Conservation (phyloP, 2,329 filamentous ascomycete species). For the Colletotrichum agaves region DNA sequence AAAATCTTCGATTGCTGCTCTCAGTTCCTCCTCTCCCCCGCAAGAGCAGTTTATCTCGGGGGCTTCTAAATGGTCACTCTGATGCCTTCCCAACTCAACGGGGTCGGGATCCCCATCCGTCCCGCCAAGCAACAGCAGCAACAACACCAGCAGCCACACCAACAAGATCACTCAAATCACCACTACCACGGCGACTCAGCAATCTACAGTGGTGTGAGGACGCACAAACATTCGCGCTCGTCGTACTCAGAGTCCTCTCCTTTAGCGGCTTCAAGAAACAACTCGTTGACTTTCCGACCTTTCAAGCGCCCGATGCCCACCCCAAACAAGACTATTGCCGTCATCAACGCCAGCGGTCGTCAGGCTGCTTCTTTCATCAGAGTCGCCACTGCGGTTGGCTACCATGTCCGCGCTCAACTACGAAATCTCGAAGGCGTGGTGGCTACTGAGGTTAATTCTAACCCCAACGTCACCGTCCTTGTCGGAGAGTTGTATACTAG, state of each 20-base stretch:
- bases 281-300: conserved; percentile 70
- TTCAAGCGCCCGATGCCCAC: conserved; percentile 68
- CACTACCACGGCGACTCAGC: conserved; percentile 38
- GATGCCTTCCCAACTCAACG: conserved; percentile 49
- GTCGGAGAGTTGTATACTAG: conserved; percentile 72
- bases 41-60: conserved; percentile 23
- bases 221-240: conserved; percentile 71
- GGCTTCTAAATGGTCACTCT: conserved; percentile 37
- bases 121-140: conserved; percentile 46
- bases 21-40: conserved; percentile 30
- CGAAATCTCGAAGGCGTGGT: conserved; percentile 88
- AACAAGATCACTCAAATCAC: conserved; percentile 32
- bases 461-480: conserved; percentile 79
- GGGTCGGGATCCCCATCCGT: conserved; percentile 48
- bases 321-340: conserved; percentile 83
- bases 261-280: conserved; percentile 64
- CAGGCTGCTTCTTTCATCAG: conserved; percentile 96
- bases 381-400: conserved; percentile 92
- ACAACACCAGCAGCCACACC: conserved; percentile 21
- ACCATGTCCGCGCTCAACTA: conserved; percentile 91
- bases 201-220: conserved; percentile 44
- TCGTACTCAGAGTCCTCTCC: conserved; percentile 71
- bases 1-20: conserved; percentile 15
- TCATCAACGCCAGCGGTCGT: conserved; percentile 95
- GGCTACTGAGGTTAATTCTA: conserved; percentile 82